Conservation (phyloP, 495 filamentous ascomycete species). For the Viridothelium virens region DNA sequence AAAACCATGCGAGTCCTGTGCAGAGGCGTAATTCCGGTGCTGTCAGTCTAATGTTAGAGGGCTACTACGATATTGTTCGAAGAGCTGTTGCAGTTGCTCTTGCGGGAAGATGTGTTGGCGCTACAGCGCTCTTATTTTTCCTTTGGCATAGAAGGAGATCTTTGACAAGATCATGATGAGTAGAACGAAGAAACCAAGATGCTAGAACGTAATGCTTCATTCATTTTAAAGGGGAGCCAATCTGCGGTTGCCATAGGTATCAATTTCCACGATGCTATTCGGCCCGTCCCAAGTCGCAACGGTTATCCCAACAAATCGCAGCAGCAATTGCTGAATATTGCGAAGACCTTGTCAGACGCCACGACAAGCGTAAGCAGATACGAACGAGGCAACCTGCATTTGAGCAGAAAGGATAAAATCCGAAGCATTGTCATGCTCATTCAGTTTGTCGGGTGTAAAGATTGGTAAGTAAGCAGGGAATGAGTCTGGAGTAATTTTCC, state of each 20-base stretch:
- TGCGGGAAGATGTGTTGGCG: conserved; percentile 28
- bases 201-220: not conserved
- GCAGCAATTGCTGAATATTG: too few species aligned
- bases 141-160: not conserved
- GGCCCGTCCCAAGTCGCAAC: too few species aligned
- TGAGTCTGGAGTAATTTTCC: not conserved
- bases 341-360: too few species aligned
- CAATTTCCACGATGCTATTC: too few species aligned
- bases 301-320: too few species aligned
- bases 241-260: not conserved
- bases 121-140: not conserved
- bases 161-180: not conserved
- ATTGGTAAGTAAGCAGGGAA: too few species aligned
- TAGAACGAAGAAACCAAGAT: not conserved
- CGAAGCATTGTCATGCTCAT: too few species aligned
- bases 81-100: conserved; percentile 52
- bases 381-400: too few species aligned
- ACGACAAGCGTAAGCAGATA: too few species aligned
- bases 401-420: too few species aligned
- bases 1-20: not conserved
- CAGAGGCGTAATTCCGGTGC: conserved; percentile 34
- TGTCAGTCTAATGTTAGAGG: conserved; percentile 56
- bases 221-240: not conserved
- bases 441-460: too few species aligned
- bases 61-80: conserved; percentile 60